A percentile compares a stretch with the other conserved stretches of the same genome.
These are phyloP conservation scores for Corynascus novoguineensis DNA, from an alignment of 495 filamentous ascomycete genomes.

Conservation along the genomic window DNA sequence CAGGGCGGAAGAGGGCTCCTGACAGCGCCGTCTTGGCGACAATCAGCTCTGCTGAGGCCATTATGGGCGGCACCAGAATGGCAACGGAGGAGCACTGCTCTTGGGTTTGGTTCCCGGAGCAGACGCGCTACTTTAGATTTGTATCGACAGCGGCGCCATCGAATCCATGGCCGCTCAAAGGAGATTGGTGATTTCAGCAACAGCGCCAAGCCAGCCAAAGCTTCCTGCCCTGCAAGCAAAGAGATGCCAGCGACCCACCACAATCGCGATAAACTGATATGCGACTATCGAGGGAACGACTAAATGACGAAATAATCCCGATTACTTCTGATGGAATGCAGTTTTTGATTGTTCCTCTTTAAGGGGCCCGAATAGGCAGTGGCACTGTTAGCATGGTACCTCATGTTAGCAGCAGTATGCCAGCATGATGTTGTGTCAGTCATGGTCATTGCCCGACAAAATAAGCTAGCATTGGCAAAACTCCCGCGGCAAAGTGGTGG, in stretches of 20 bases:
- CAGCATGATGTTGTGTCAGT: too few relatives aligned
- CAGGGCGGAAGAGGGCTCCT: conserved; percentile 67
- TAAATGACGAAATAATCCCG: too few relatives aligned
- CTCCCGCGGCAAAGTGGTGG: too few relatives aligned
- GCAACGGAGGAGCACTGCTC: background rate
- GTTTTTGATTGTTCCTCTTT: too few relatives aligned
- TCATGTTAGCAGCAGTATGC: too few relatives aligned
- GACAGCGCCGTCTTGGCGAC: conserved; percentile 78
- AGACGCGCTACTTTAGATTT: background rate
- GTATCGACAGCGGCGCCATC: background rate
- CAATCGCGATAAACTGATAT: background rate
- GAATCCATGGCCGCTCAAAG: background rate
- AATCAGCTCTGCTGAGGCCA: conserved; percentile 71
- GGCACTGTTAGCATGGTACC: too few relatives aligned
- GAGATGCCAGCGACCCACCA: background rate
- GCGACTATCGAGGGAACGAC: background rate
- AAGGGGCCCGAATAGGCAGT: too few relatives aligned
- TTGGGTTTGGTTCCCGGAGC: background rate
- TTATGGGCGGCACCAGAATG: conserved; percentile 25
- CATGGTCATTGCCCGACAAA: too few relatives aligned
- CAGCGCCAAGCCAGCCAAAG: background rate
- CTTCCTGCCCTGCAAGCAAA: background rate
- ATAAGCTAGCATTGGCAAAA: too few relatives aligned
- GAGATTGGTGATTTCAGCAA: background rate
- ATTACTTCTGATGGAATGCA: too few relatives aligned